Evolutionary conservation across 495 filamentous ascomycete species (phyloP).

Genomic region (Aspergillus affinis): DNA sequence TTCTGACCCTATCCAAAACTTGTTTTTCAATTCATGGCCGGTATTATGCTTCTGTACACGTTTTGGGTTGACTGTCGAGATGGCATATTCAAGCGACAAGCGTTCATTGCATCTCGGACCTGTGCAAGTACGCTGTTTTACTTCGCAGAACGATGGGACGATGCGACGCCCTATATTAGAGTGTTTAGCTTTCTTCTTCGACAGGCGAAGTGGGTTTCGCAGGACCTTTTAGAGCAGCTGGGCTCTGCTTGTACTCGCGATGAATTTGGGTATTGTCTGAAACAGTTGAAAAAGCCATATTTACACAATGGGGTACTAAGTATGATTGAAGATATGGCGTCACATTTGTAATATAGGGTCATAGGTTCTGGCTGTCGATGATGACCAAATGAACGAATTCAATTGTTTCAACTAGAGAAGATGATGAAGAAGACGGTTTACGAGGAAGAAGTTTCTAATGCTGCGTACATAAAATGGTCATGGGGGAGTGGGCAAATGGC

Average conservation of each 20-base stretch:
- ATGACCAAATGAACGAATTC: too few relatives aligned
- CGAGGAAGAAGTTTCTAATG: too few relatives aligned
- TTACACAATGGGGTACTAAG: constrained; percentile 30
- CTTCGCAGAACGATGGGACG: constrained; percentile 30
- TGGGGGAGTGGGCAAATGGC: too few relatives aligned
- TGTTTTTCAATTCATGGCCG: constrained; percentile 34
- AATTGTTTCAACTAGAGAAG: too few relatives aligned
- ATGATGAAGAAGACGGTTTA: too few relatives aligned
- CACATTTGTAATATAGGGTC: background rate
- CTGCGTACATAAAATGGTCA: too few relatives aligned
- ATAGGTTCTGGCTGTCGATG: too few relatives aligned
- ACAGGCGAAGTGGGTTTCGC: constrained; percentile 8
- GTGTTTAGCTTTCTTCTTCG: constrained; percentile 25
- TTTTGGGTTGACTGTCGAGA: constrained; percentile 26
- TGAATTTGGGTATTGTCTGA: constrained; percentile 23
- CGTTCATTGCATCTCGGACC: constrained; percentile 23
- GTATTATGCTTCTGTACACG: constrained; percentile 35
- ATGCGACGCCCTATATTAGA: constrained; percentile 28
- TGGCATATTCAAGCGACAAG: constrained; percentile 4
- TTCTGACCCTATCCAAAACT: constrained; percentile 20
- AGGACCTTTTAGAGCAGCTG: constrained; percentile 8
- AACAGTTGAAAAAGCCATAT: constrained; percentile 28
- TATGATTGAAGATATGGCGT: constrained; percentile 37
- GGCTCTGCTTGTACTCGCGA: constrained; percentile 7
- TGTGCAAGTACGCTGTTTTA: constrained; percentile 26